Evolutionary conservation across 305 asterid species (phyloP).

Genomic region (Fraxinus xanthoxyloides): DNA sequence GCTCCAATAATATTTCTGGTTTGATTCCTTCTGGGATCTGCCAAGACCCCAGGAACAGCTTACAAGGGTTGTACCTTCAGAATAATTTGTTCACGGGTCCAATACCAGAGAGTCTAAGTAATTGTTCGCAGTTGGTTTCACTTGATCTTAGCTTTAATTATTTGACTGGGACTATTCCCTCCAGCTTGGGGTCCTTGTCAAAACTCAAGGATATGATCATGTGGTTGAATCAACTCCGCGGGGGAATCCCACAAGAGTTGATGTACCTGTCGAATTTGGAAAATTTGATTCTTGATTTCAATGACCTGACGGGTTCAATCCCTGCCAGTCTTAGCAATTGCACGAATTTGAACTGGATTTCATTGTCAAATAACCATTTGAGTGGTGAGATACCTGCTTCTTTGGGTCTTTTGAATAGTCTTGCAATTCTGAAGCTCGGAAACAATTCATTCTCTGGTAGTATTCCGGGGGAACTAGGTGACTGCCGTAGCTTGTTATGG

Average conservation of each 20-base stretch:
- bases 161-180: conserved; percentile 49
- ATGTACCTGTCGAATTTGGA: conserved; percentile 48
- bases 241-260: conserved; percentile 71
- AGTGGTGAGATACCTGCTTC: conserved; percentile 61
- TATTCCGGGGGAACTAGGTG: conserved; percentile 70
- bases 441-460: conserved; percentile 54
- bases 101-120: conserved; percentile 55
- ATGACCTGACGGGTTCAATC: conserved; percentile 51
- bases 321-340: conserved; percentile 67
- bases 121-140: conserved; percentile 50
- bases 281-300: conserved; percentile 68
- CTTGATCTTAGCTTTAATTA: conserved; percentile 65
- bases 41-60: conserved; percentile 44
- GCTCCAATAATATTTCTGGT: conserved; percentile 75
- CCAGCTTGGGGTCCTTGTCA: conserved; percentile 54
- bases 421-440: conserved; percentile 59
- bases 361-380: conserved; percentile 54
- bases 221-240: conserved; percentile 67
- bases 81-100: conserved; percentile 55
- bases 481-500: conserved; percentile 78
- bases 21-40: conserved; percentile 69
- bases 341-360: conserved; percentile 58
- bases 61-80: conserved; percentile 70
- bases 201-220: conserved; percentile 47
- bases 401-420: conserved; percentile 45